Base-by-base conservation (phyloP, 805 yeast genomes). In the Wickerhamomyces rabaulensis region DNA sequence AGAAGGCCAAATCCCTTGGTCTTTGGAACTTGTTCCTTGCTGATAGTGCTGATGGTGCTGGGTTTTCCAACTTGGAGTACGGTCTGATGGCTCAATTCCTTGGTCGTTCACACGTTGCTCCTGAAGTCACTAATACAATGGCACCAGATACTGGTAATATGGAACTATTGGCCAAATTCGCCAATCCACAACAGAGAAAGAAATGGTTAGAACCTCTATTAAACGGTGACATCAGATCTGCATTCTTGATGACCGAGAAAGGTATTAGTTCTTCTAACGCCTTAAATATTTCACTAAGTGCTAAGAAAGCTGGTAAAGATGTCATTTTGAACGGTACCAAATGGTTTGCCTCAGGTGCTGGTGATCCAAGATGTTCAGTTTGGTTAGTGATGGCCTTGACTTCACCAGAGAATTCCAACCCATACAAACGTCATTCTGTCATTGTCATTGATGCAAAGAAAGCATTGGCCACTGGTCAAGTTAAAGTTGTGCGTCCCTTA, bases 321-420 rank as follows among this genome's bases (percentile, higher is more conserved):
- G 76, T 69, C 44, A 74, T 79, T 2, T 52, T 82, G 41, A 76
- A 77, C 50, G 87, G 87, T 6, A 71, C 78, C 45, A 82, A 82
- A 59, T 81, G 87, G 87, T 80, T 81, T 73, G 81, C 84, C 3
- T 78, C 84, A 0, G 86, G 86, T 25, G 85, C 84, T 35, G 85
- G 84, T 22, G 86, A 80, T 58, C 85, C 84, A 22, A 71, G 84
- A 45, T 74, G 81, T 60, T 55, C 57, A 2, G 67, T 66, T 1
- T 64, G 68, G 68, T 44, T 64, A 9, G 42, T 52, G 4, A 56
- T 63, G 58, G 66, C 64, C 2, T 41, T 60, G 36, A 64, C 65
- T 3, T 52, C 48, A 25, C 58, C 61, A 23, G 48, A 51, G 13
- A 52, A 53, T 16, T 42, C 48, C 9, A 54, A 62, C 43, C 66